Percentiles rank a stretch among this genome's conserved stretches.
These are phyloP conservation scores for Cyanidioschyzon merolae DNA, from an alignment of 23 red algal species.

Conservation along the genomic window DNA sequence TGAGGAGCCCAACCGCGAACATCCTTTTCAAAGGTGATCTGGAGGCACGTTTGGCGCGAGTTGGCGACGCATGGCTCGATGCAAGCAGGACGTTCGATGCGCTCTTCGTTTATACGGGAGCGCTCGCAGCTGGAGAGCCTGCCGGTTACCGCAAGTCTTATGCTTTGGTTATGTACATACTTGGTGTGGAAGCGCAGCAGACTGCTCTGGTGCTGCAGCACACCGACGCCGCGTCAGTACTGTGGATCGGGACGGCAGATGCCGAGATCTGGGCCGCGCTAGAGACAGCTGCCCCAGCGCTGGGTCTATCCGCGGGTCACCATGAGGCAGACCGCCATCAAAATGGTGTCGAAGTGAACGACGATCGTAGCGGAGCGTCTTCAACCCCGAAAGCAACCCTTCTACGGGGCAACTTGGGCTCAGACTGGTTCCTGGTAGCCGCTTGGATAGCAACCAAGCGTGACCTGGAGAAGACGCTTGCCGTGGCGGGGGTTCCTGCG, in stretches of 20 bases:
- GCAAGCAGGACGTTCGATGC: not conserved
- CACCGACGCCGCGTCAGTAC: not conserved
- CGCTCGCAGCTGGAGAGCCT: conserved; percentile 38
- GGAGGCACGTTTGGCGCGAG: not conserved
- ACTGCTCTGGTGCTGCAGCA: conserved; percentile 21
- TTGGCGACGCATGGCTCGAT: not conserved
- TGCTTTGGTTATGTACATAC: conserved; percentile 61
- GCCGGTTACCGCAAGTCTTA: conserved; percentile 79
- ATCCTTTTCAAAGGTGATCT: not conserved
- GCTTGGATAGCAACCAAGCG: not conserved
- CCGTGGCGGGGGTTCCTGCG: not conserved
- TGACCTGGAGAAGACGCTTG: not conserved
- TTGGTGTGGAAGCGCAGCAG: conserved; percentile 59
- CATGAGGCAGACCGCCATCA: not conserved
- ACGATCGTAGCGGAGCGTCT: not conserved
- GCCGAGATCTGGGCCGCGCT: not conserved
- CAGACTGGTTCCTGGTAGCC: not conserved
- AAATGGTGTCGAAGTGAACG: not conserved
- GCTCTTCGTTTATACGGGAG: conserved; percentile 6
- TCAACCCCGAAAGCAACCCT: not conserved
- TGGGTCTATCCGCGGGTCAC: not conserved
- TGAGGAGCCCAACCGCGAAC: too few relatives aligned
- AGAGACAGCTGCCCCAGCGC: not conserved
- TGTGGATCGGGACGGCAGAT: conserved; percentile 27
- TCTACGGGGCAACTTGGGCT: not conserved